Conservation (phyloP, 2,329 filamentous ascomycete species). For the Fusarium graminum region DNA sequence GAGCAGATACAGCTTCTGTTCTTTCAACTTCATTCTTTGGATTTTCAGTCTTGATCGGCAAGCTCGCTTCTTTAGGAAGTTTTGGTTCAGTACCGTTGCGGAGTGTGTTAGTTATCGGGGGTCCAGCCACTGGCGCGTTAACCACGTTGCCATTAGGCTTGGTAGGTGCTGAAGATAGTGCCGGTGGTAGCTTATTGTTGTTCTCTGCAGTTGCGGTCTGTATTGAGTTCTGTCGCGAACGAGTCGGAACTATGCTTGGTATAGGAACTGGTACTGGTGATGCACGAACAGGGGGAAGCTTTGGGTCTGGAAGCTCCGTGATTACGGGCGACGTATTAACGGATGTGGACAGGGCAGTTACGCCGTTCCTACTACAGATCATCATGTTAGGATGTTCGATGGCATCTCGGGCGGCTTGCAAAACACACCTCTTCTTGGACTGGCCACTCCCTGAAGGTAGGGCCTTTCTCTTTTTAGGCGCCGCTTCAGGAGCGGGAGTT, state of each 20-base stretch:
- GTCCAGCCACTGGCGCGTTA: constrained; percentile 55
- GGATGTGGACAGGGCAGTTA: constrained; percentile 73
- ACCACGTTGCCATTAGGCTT: constrained; percentile 68
- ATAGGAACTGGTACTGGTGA: constrained; percentile 71
- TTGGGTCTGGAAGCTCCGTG: constrained; percentile 74
- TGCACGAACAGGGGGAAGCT: constrained; percentile 59
- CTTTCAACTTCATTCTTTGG: constrained; percentile 54
- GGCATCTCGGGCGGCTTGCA: not conserved
- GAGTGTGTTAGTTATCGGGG: constrained; percentile 49
- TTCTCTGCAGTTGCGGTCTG: constrained; percentile 68
- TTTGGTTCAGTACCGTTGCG: constrained; percentile 61
- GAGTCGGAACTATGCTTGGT: constrained; percentile 74
- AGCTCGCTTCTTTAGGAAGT: constrained; percentile 61
- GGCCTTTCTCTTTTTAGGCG: constrained; percentile 79
- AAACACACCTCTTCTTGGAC: constrained; percentile 81
- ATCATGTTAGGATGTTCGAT: constrained; percentile 33
- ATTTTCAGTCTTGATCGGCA: constrained; percentile 52
- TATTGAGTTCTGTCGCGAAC: constrained; percentile 81
- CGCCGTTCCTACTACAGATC: constrained; percentile 52
- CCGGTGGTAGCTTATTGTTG: constrained; percentile 65
- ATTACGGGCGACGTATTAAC: constrained; percentile 82
- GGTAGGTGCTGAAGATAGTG: constrained; percentile 71
- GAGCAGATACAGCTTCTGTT: constrained; percentile 45
- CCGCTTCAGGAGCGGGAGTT: constrained; percentile 74
- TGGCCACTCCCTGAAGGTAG: constrained; percentile 74